These are phyloP conservation scores for Penicillium verhagenii DNA, from an alignment of 495 filamentous ascomycete species.

Conservation along the genomic window DNA sequence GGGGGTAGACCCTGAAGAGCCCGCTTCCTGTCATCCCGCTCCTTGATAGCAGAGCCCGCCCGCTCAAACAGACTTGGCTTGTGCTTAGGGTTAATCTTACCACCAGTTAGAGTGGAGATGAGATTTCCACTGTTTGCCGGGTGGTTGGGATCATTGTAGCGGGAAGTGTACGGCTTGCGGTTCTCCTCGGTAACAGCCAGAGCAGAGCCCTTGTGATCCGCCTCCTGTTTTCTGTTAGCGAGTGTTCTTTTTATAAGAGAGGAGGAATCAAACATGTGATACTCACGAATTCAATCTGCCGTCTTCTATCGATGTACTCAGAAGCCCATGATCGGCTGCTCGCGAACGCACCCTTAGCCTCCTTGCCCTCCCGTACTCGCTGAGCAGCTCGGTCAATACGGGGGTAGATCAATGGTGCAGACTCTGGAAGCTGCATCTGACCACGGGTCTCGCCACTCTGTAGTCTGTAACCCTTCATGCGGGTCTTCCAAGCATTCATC, in stretches of 20 bases:
- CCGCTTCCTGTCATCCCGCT: not conserved
- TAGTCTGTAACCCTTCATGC: conserved; percentile 7
- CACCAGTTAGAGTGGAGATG: conserved; percentile 13
- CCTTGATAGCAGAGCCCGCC: not conserved
- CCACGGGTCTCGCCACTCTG: conserved; percentile 8
- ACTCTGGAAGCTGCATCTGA: conserved; percentile 11
- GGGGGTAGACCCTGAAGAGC: not conserved
- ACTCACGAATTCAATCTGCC: conserved; percentile 9
- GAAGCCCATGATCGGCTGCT: conserved; percentile 9
- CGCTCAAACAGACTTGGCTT: not conserved
- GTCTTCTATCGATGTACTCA: conserved; percentile 12
- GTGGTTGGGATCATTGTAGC: conserved; percentile 20
- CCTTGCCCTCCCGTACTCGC: not conserved
- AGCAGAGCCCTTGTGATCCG: conserved; percentile 6
- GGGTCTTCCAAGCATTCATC: conserved; percentile 2
- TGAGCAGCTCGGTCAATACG: conserved; percentile 10
- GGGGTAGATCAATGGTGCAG: conserved; percentile 15
- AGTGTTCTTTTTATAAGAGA: not conserved
- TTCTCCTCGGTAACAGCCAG: conserved; percentile 1
- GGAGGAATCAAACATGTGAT: not conserved
- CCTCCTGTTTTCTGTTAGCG: conserved; percentile 2
- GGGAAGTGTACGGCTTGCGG: conserved; percentile 2
- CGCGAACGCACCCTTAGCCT: conserved; percentile 3
- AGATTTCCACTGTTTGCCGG: conserved; percentile 15
- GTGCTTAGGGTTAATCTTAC: not conserved